Evolutionary conservation across 2,329 filamentous ascomycete genomes (phyloP), one percentile per base, ranked within the genome.

Genomic region (Fusarium multiceps): DNA sequence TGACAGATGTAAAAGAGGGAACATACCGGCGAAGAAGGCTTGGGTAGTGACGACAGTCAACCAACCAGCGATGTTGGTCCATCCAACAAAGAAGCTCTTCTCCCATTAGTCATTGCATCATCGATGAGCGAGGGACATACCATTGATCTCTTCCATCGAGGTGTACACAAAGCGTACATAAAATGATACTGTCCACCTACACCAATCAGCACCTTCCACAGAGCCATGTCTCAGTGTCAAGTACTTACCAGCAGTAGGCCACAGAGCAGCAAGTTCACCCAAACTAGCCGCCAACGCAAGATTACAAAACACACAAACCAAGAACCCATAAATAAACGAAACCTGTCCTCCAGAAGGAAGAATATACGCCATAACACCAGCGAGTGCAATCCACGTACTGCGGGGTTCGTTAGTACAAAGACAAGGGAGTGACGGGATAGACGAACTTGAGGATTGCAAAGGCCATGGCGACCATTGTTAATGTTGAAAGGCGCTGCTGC

Each of bases 301-400:
- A 55, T 82, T 83, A 66, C 82, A 83, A 4, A 83, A 21, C 12
- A 83, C 80, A 58, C 81, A 83, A 72, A 84, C 81, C 45, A 84
- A 72, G 67, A 84, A 84, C 13, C 82, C 82, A 64, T 83, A 84
- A 0, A 84, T 63, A 27, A 83, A 80, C 1, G 81, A 77, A 3
- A 82, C 80, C 1, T 81, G 79, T 9, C 82, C 79, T 7, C 82
- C 82, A 0, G 81, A 82, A 0, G 81, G 80, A 1, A 83, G 68
- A 4, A 82, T 80, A 12, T 83, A 74, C 3, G 81, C 81, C 10
- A 84, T 78, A 0, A 81, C 81, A 3, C 81, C 82, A 3, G 81
- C 81, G 6, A 83, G 76, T 9, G 80, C 80, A 34, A 75, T 75
- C 72, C 73, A 75, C 5, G 72, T 75, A 46, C 71, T 75, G 20